Evolutionary conservation across 2,329 filamentous ascomycete species (phyloP), one percentile per base, ranked within the genome.

Genomic region (Colletotrichum sp.): DNA sequence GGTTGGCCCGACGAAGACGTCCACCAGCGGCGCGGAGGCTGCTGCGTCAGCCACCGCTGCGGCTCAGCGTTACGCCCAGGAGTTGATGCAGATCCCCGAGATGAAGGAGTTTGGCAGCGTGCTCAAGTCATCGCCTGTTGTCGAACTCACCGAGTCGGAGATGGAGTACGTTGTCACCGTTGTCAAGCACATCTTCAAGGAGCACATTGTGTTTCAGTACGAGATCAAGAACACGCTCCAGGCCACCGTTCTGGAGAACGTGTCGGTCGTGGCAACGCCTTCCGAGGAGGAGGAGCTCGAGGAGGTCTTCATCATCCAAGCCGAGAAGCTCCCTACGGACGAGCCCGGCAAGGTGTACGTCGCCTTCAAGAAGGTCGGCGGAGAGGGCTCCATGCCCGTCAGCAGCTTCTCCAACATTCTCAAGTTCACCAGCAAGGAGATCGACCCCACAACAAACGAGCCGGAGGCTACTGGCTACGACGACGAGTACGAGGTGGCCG

Each of bases 371-470:
- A 97, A 98, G 84, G 86, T 92, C 32, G 91, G 90, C 75, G 96
- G 95, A 72, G 94, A 95, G 80, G 90, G 88, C 59, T 91, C 93
- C n/a, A 93, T 98, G 84, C 93, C 96, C 6, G 89, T 94, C 27
- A 93, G 94, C 68, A 94, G 92, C 57, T 98, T 99, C 85, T 95
- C 95, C 79, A 99, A 98, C 85, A 88, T 95, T 52, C 93, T 99
- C 83, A 98, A 97, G 86, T 99, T 99, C 84, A 98, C 96, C 22
- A 97, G 94, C 88, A 98, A 98, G 87, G 97, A 99, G 86, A 97
- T 99, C 79, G 97, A 99, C 81, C 97, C 97, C 8, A 94, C 94
- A 30, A 98, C 95, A n/a, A 92, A 93, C 79, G 96, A 98, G 86
- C 95, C 96, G 1, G 97, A 99, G 84, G 96, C 98, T 19, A 90